These are phyloP conservation scores for Schizosaccharomyces lindneri DNA, from an alignment of 805 yeast species.

Conservation along the genomic window DNA sequence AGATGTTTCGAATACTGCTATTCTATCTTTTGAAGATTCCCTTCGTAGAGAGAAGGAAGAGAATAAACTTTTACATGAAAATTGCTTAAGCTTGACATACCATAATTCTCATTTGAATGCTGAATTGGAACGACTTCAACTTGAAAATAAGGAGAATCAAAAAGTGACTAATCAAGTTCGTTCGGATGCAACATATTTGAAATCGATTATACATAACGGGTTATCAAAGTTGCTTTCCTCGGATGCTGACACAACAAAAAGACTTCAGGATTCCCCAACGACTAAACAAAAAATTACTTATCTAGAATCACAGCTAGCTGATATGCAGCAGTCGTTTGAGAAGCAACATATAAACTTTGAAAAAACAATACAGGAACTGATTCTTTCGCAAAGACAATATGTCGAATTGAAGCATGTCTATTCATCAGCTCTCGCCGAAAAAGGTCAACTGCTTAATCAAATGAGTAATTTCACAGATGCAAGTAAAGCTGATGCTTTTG, in stretches of 20 bases:
- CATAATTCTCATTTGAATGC: neutral
- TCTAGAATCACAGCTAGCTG: neutral
- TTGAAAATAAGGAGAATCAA: neutral
- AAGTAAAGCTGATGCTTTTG: neutral
- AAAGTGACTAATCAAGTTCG: neutral
- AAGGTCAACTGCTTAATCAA: neutral
- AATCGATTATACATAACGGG: neutral
- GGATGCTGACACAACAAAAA: neutral
- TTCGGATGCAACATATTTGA: neutral
- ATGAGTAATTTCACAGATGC: neutral
- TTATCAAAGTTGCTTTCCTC: neutral
- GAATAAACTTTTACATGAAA: neutral
- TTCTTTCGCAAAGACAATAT: neutral
- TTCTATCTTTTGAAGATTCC: neutral
- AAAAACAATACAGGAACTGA: neutral
- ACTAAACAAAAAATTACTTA: neutral
- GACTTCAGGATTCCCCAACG: neutral
- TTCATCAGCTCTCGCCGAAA: neutral
- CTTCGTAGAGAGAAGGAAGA: neutral
- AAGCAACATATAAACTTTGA: neutral
- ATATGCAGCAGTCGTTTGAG: neutral
- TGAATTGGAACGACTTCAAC: neutral
- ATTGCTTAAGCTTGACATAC: neutral
- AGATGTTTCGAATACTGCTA: neutral
- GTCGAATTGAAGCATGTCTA: neutral